A percentile compares a stretch with the other conserved stretches of the same genome.
Conservation (phyloP, 2,329 filamentous ascomycete genomes). For the Ophiostoma australiae region DNA sequence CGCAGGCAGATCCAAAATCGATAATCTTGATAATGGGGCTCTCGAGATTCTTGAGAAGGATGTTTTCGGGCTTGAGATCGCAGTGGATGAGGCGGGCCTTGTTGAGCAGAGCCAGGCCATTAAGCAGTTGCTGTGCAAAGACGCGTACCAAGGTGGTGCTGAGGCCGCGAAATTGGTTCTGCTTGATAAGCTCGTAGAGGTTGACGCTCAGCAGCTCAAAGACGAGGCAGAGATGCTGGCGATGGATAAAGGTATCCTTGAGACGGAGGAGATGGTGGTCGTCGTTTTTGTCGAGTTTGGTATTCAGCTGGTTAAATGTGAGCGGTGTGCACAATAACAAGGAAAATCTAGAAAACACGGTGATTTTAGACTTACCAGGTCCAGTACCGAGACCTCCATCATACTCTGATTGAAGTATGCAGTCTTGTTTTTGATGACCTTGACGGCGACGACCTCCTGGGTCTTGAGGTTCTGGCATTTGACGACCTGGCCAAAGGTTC, state of each 20-base stretch:
- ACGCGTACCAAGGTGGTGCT: constrained; percentile 96
- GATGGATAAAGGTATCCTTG: constrained; percentile 97
- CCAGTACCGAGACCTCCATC: constrained; percentile 99
- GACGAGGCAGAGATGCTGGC: constrained; percentile 92
- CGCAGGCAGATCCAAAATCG: constrained; percentile 96
- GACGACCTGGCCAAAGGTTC: constrained; percentile 96
- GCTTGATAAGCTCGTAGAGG: constrained; percentile 96
- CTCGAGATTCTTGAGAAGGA: constrained; percentile 93
- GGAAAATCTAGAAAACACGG: not conserved
- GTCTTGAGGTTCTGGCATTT: constrained; percentile 99
- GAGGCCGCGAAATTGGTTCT: constrained; percentile 95
- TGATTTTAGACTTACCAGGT: constrained; percentile 60
- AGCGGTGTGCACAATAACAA: not conserved
- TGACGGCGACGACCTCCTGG: constrained; percentile 96
- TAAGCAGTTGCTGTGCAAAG: constrained; percentile 93
- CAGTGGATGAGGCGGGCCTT: constrained; percentile 97
- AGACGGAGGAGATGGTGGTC: constrained; percentile 92
- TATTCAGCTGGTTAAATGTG: constrained; percentile 66
- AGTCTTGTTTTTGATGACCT: constrained; percentile 98
- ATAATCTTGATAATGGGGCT: constrained; percentile 99
- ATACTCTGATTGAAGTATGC: constrained; percentile 99
- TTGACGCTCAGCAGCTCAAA: constrained; percentile 97
- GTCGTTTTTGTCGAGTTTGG: constrained; percentile 98
- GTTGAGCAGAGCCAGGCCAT: constrained; percentile 84
- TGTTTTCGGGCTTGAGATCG: constrained; percentile 97